Percentiles rank a stretch among this genome's conserved stretches.
phyloP scores from a whole-genome alignment of 306 rosid species.

The Lathyrus oleraceus region DNA sequence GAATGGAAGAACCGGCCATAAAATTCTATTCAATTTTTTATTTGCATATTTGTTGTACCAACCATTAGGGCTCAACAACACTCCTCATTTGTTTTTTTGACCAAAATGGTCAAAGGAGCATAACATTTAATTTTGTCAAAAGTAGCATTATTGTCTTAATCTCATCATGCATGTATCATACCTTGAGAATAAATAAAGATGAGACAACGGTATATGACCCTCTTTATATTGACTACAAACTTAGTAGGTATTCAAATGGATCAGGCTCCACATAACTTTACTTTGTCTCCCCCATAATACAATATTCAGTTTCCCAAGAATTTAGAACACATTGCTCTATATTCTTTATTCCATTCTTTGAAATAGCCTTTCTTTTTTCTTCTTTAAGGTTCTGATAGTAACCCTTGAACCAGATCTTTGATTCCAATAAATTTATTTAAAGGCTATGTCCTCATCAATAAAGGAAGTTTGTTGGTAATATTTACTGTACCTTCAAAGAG shows the following conservation, averaged over 20 bases:
- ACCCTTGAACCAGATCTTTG: slow-evolving; percentile 31
- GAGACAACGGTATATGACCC: neutral
- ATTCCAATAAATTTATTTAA: slow-evolving; percentile 18
- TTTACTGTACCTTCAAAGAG: slow-evolving; percentile 16
- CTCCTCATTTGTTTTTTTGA: neutral
- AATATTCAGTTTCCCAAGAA: slow-evolving; percentile 15
- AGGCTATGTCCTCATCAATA: slow-evolving; percentile 5
- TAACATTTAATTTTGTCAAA: neutral
- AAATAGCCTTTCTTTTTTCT: slow-evolving; percentile 36
- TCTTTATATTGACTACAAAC: slow-evolving; percentile 28
- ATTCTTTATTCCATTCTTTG: slow-evolving; percentile 38
- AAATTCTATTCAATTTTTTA: neutral
- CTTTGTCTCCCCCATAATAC: slow-evolving; percentile 16
- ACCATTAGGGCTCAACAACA: neutral
- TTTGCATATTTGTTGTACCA: neutral
- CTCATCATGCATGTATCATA: neutral
- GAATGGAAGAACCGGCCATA: no score
- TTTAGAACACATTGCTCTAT: slow-evolving; percentile 33
- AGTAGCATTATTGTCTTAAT: neutral
- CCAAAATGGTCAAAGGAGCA: neutral
- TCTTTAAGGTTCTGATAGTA: slow-evolving; percentile 28
- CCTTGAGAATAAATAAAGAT: slow-evolving; percentile 6
- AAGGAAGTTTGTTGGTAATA: slow-evolving; percentile 20
- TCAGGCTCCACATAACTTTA: slow-evolving; percentile 32
- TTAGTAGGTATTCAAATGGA: slow-evolving; percentile 20